A percentile compares a stretch with the other conserved stretches of the same genome.
These are phyloP conservation scores for Coemansia sp. DNA, from an alignment of 192 early-diverging fungal species.

Conservation along the genomic window DNA sequence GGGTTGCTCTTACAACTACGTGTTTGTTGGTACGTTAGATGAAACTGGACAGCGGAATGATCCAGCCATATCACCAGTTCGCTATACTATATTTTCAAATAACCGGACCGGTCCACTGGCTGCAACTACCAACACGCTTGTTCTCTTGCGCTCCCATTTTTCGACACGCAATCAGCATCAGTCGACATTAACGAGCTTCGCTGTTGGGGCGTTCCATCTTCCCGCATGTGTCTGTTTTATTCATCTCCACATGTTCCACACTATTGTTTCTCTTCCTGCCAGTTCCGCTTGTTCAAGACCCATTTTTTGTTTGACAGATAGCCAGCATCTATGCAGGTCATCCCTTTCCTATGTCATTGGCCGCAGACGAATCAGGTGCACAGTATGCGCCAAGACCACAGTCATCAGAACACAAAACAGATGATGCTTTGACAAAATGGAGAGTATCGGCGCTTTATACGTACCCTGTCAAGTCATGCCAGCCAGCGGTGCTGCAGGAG, in stretches of 20 bases:
- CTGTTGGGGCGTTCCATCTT: too few relatives aligned
- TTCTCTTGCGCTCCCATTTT: too few relatives aligned
- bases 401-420: not conserved
- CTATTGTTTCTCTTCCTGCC: not conserved
- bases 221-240: too few relatives aligned
- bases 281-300: not conserved
- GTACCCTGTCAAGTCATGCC: slow-evolving; percentile 52
- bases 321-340: not conserved
- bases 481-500: slow-evolving; percentile 6
- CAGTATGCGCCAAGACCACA: slow-evolving; percentile 1
- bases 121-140: too few relatives aligned
- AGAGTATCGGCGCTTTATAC: slow-evolving; percentile 32
- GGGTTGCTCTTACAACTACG: too few relatives aligned
- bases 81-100: too few relatives aligned
- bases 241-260: not conserved
- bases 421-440: slow-evolving; percentile 11
- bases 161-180: too few relatives aligned
- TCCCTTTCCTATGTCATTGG: not conserved
- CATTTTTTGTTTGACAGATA: not conserved
- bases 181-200: too few relatives aligned
- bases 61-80: too few relatives aligned
- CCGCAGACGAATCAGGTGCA: not conserved
- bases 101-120: too few relatives aligned
- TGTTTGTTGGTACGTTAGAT: too few relatives aligned
- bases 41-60: too few relatives aligned